A percentile compares a stretch with the other conserved stretches of the same genome.
phyloP scores from a whole-genome alignment of 2,329 filamentous ascomycete species.

The Phoma herbarum region DNA sequence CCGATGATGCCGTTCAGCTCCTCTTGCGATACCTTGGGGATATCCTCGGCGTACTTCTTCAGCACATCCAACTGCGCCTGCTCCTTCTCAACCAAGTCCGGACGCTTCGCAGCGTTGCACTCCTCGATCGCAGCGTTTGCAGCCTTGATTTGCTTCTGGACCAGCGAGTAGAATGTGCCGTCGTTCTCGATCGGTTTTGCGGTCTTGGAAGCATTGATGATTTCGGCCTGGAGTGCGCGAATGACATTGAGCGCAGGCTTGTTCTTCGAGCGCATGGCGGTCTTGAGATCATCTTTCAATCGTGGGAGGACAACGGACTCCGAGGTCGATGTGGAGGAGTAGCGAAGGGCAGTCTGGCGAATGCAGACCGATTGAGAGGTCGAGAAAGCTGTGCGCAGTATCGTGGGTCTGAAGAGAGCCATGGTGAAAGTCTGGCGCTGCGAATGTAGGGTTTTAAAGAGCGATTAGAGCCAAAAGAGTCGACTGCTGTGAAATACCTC shows the following conservation, averaged over 20 bases:
- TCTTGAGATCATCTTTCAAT: constrained; percentile 58
- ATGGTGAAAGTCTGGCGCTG: constrained; percentile 26
- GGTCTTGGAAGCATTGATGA: constrained; percentile 80
- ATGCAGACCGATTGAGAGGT: constrained; percentile 28
- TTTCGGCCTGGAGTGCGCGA: constrained; percentile 72
- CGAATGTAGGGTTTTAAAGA: background rate
- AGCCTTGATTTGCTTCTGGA: constrained; percentile 69
- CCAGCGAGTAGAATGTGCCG: constrained; percentile 71
- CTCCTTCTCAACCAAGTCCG: constrained; percentile 77
- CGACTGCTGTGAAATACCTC: background rate
- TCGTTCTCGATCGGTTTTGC: constrained; percentile 74
- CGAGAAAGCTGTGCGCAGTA: constrained; percentile 28
- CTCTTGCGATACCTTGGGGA: constrained; percentile 66
- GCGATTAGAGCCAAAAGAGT: background rate
- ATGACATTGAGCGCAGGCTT: constrained; percentile 72
- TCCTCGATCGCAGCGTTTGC: constrained; percentile 68
- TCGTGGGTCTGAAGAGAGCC: constrained; percentile 37
- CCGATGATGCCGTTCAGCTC: constrained; percentile 66
- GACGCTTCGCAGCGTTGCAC: constrained; percentile 69
- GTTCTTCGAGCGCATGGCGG: constrained; percentile 59
- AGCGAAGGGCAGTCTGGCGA: constrained; percentile 34
- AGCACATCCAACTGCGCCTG: constrained; percentile 70
- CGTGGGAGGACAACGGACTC: constrained; percentile 52
- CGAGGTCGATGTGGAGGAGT: constrained; percentile 29
- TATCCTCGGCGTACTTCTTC: constrained; percentile 68